A percentile compares a stretch with the other conserved stretches of the same genome.
phyloP scores from a whole-genome alignment of 495 filamentous ascomycete genomes.

The Acidiella bohemica region DNA sequence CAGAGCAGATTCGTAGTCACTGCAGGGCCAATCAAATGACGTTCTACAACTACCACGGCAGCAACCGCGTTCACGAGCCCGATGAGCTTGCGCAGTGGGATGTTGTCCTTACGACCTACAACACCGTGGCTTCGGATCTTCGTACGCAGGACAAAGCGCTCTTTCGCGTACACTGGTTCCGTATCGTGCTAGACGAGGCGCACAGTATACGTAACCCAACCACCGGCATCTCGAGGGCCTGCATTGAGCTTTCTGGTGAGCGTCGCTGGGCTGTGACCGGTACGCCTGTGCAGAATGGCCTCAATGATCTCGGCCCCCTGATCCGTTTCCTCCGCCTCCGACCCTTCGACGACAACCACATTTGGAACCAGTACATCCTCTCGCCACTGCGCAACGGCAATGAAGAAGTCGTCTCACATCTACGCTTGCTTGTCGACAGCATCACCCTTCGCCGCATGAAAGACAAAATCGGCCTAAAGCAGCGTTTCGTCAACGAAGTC shows the following conservation, averaged over 20 bases:
- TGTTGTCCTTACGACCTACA: slow-evolving; percentile 84
- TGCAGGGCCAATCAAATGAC: slow-evolving; percentile 45
- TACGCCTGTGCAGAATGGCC: slow-evolving; percentile 78
- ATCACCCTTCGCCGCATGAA: slow-evolving; percentile 88
- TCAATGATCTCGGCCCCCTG: slow-evolving; percentile 83
- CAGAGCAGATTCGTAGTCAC: slow-evolving; percentile 75
- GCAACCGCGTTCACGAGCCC: slow-evolving; percentile 52
- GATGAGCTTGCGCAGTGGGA: slow-evolving; percentile 58
- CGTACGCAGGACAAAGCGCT: slow-evolving; percentile 44
- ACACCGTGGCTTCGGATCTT: slow-evolving; percentile 69
- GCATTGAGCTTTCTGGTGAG: slow-evolving; percentile 67
- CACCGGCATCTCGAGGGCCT: slow-evolving; percentile 66
- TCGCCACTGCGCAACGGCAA: slow-evolving; percentile 71
- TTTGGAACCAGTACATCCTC: slow-evolving; percentile 66
- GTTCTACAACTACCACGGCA: slow-evolving; percentile 76
- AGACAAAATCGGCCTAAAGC: slow-evolving; percentile 55
- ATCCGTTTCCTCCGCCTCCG: slow-evolving; percentile 75
- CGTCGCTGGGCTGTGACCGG: slow-evolving; percentile 93
- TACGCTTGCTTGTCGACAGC: slow-evolving; percentile 83
- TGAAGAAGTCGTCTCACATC: slow-evolving; percentile 64
- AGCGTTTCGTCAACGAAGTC: slow-evolving; percentile 56
- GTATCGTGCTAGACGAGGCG: slow-evolving; percentile 90
- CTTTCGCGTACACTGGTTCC: slow-evolving; percentile 73
- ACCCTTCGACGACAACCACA: slow-evolving; percentile 67
- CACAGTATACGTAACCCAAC: slow-evolving; percentile 80